phyloP scores from a whole-genome alignment of 139 green algal genomes.

The Chlorella sp. region DNA sequence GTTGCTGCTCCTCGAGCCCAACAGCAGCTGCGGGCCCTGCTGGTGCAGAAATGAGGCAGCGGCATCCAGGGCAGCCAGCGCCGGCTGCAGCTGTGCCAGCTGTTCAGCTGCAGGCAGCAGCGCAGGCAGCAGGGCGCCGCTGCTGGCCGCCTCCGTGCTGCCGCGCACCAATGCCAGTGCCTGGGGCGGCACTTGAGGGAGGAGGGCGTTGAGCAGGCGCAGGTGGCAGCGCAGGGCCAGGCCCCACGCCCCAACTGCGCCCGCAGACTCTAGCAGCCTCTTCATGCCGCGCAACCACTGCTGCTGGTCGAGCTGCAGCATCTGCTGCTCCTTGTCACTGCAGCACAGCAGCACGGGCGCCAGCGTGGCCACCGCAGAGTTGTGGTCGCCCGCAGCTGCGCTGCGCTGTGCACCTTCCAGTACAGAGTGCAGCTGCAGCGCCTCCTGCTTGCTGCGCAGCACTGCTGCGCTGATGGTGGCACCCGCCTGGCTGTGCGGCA shows the following conservation, averaged over 20 bases:
- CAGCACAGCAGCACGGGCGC: constrained; percentile 16
- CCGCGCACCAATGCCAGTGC: not conserved
- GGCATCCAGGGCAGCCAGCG: not conserved
- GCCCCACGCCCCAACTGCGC: not conserved
- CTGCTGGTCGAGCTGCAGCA: constrained; percentile 13
- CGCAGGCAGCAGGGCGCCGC: not conserved
- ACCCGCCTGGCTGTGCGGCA: constrained; percentile 21
- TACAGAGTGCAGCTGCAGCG: constrained; percentile 18
- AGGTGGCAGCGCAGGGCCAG: constrained; percentile 29
- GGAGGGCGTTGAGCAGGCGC: constrained; percentile 11
- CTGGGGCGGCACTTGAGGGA: not conserved
- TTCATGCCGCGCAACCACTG: constrained; percentile 23
- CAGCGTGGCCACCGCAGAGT: not conserved
- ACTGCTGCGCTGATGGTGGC: not conserved
- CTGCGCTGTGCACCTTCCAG: not conserved
- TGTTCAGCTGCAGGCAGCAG: not conserved
- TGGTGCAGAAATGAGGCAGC: constrained; percentile 5
- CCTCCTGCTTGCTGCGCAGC: constrained; percentile 13
- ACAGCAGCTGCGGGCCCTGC: not conserved
- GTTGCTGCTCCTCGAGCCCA: not conserved
- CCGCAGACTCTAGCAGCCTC: constrained; percentile 12
- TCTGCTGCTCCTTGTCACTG: constrained; percentile 19
- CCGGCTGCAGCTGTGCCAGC: not conserved
- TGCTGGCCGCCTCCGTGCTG: not conserved
- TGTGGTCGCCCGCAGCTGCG: not conserved